Conservation (phyloP, 305 asterid genomes). For the Galium porrigens region DNA sequence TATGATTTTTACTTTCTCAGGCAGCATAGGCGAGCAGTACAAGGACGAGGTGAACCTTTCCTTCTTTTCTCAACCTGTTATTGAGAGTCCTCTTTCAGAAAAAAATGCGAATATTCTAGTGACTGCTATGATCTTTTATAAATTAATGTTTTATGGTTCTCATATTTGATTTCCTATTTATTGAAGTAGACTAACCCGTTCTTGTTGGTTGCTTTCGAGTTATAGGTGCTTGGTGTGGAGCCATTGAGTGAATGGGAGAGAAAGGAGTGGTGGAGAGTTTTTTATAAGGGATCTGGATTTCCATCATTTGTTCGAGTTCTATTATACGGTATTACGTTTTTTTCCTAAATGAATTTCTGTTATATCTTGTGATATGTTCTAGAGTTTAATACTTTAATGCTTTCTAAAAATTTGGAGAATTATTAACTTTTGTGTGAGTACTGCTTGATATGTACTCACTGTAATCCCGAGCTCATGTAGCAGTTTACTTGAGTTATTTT, state of each 20-base stretch:
- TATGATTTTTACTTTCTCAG: constrained; percentile 20
- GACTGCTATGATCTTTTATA: too few species aligned
- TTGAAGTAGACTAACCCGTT: constrained; percentile 2
- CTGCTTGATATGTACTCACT: not conserved
- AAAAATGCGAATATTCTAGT: too few species aligned
- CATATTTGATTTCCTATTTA: not conserved
- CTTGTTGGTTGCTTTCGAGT: not conserved
- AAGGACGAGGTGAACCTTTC: constrained; percentile 37
- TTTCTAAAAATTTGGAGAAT: not conserved
- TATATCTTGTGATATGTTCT: not conserved
- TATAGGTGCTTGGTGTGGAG: constrained; percentile 35
- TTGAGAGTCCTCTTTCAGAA: too few species aligned
- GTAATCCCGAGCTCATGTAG: not conserved
- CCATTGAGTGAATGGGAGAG: constrained; percentile 38
- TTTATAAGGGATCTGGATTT: constrained; percentile 59
- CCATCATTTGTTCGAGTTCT: constrained; percentile 49
- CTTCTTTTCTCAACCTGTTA: not conserved
- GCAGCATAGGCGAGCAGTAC: constrained; percentile 40
- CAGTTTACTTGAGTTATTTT: not conserved
- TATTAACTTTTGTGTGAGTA: not conserved
- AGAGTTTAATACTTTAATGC: not conserved
- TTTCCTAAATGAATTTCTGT: not conserved
- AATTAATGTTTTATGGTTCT: not conserved
- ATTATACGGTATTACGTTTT: constrained; percentile 33
- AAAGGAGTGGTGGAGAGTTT: constrained; percentile 43